Conservation (phyloP, 75 land plant genomes). For the Larix kaempferi region DNA sequence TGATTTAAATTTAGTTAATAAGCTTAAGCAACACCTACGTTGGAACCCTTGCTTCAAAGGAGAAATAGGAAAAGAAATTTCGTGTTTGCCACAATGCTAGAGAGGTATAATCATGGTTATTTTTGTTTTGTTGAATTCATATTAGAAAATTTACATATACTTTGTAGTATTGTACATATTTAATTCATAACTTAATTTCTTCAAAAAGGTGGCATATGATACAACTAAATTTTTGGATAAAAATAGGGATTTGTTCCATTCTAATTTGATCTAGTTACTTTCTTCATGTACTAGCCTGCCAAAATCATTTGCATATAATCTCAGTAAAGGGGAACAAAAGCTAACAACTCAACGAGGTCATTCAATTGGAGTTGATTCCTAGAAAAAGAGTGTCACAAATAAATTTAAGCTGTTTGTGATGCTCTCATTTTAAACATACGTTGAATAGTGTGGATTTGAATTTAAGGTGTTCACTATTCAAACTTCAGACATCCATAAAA, state of each 20-base stretch:
- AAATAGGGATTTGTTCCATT: conserved; percentile 83
- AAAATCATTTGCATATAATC: conserved; percentile 52
- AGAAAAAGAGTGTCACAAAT: conserved; percentile 76
- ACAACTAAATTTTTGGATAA: conserved; percentile 89
- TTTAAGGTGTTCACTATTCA: no score
- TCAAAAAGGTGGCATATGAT: conserved; percentile 78
- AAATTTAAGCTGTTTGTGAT: conserved; percentile 68
- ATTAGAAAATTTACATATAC: no score
- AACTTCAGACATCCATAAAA: background rate
- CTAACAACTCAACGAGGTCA: conserved; percentile 21
- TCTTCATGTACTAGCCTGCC: conserved; percentile 60
- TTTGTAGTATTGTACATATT: no score
- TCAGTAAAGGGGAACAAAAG: conserved; percentile 34
- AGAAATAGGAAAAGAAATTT: conserved; percentile 68
- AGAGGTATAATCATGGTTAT: conserved; percentile 64
- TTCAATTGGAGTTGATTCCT: conserved; percentile 29
- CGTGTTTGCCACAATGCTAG: conserved; percentile 84
- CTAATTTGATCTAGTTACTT: conserved; percentile 66
- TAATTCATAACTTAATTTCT: conserved; percentile 9
- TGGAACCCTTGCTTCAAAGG: conserved; percentile 66
- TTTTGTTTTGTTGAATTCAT: no score
- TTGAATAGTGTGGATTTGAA: no score
- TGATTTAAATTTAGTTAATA: conserved; percentile 79
- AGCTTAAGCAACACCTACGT: conserved; percentile 81
- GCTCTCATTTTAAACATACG: background rate